Conservation (phyloP, 2,329 filamentous ascomycete genomes). For the Tothia fuscella region DNA sequence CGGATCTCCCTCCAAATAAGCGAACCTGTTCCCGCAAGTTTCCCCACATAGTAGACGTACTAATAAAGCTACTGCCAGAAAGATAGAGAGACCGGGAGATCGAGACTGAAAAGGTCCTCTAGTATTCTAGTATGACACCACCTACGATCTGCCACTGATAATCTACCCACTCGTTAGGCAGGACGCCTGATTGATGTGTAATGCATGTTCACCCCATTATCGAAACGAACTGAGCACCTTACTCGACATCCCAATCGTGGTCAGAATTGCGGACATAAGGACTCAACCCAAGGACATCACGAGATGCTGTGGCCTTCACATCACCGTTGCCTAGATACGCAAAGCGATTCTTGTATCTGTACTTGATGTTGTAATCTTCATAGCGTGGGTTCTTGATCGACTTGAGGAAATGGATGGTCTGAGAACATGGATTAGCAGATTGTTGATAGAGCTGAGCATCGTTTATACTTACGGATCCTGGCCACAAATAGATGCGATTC, state of each 20-base stretch:
- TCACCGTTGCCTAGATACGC: slow-evolving; percentile 29
- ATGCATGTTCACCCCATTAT: no score
- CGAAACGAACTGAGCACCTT: slow-evolving; percentile 11
- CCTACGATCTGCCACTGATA: no score
- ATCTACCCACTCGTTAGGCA: no score
- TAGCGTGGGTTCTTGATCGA: slow-evolving; percentile 25
- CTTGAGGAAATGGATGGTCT: slow-evolving; percentile 29
- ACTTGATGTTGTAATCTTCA: slow-evolving; percentile 23
- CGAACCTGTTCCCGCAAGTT: no score
- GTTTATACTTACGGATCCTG: slow-evolving; percentile 24
- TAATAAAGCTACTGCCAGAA: no score
- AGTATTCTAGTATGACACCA: no score
- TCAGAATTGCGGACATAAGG: slow-evolving; percentile 34
- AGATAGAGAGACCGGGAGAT: no score
- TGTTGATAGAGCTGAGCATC: neutral
- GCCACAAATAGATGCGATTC: slow-evolving; percentile 30
- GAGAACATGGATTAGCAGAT: neutral
- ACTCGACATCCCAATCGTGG: slow-evolving; percentile 34
- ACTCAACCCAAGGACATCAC: slow-evolving; percentile 29
- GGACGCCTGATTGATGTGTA: no score
- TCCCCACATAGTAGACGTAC: no score
- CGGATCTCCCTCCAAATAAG: no score
- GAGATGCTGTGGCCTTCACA: slow-evolving; percentile 31
- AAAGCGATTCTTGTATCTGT: slow-evolving; percentile 27
- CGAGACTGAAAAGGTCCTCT: no score